Conservation (phyloP, 495 filamentous ascomycete genomes). For the Collariella sp. region DNA sequence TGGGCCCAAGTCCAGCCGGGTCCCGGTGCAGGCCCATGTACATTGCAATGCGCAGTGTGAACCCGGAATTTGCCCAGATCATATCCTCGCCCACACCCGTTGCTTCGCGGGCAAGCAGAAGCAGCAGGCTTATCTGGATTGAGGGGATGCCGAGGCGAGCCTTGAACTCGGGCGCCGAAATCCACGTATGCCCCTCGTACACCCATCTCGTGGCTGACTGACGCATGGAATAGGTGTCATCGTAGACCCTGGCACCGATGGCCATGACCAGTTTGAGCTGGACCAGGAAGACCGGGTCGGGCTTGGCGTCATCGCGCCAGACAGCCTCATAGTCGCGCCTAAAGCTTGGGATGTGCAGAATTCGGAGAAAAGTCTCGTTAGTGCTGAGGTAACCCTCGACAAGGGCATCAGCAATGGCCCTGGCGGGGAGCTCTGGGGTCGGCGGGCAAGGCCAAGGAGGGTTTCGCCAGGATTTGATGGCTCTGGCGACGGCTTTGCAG, state of each 20-base stretch:
- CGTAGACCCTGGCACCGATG: constrained; percentile 18
- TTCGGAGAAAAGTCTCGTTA: constrained; percentile 41
- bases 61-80: constrained; percentile 12
- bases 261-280: constrained; percentile 23
- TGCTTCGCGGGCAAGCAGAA: constrained; percentile 16
- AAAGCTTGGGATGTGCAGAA: constrained; percentile 51
- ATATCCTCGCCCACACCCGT: constrained; percentile 16
- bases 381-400: constrained; percentile 41
- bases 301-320: constrained; percentile 19
- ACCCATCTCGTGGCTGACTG: constrained; percentile 15
- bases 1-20: constrained; percentile 14
- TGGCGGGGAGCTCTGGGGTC: constrained; percentile 33
- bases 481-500: constrained; percentile 25
- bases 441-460: constrained; percentile 16
- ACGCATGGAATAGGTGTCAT: constrained; percentile 19
- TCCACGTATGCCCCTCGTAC: constrained; percentile 22
- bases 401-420: constrained; percentile 39
- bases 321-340: constrained; percentile 31
- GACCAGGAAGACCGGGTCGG: constrained; percentile 11
- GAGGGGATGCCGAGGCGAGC: constrained; percentile 8
- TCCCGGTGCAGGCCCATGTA: constrained; percentile 25
- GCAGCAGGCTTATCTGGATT: constrained; percentile 16
- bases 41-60: constrained; percentile 19
- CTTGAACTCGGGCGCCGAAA: constrained; percentile 19
- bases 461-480: constrained; percentile 13